These are phyloP conservation scores for Aspergillus piperis DNA, from an alignment of 2,329 filamentous ascomycete species.

Conservation along the genomic window DNA sequence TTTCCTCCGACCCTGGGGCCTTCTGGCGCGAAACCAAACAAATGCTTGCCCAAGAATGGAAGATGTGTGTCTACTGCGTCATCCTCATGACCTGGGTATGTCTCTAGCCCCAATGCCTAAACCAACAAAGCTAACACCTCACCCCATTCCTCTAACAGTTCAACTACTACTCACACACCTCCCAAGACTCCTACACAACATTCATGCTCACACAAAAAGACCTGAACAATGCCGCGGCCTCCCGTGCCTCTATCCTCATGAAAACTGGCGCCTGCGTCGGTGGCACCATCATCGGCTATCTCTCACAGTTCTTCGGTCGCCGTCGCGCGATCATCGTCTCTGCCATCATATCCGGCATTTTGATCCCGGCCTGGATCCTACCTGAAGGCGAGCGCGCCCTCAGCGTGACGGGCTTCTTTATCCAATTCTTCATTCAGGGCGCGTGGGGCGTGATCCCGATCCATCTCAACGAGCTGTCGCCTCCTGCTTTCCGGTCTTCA, in stretches of 20 bases:
- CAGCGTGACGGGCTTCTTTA: slow-evolving; percentile 39
- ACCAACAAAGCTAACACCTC: background rate
- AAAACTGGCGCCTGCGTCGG: slow-evolving; percentile 74
- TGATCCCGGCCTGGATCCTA: slow-evolving; percentile 75
- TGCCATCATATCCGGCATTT: slow-evolving; percentile 64
- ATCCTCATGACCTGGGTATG: slow-evolving; percentile 70
- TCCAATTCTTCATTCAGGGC: slow-evolving; percentile 69
- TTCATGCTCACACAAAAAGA: slow-evolving; percentile 76
- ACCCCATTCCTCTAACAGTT: slow-evolving; percentile 39
- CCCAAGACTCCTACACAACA: slow-evolving; percentile 79
- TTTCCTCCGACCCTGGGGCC: slow-evolving; percentile 43
- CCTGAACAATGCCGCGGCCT: slow-evolving; percentile 63
- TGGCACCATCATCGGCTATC: slow-evolving; percentile 58
- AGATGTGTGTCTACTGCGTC: slow-evolving; percentile 74
- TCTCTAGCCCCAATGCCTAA: background rate
- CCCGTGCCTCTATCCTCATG: slow-evolving; percentile 77
- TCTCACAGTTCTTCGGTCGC: slow-evolving; percentile 74
- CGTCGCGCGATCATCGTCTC: slow-evolving; percentile 57
- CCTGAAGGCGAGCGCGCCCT: slow-evolving; percentile 32
- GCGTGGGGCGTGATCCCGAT: slow-evolving; percentile 72
- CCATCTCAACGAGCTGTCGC: slow-evolving; percentile 75
- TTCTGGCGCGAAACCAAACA: slow-evolving; percentile 71
- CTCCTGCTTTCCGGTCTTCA: slow-evolving; percentile 69
- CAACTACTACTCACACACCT: slow-evolving; percentile 75
- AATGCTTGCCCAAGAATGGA: slow-evolving; percentile 72